These are phyloP conservation scores for Aaosphaeria arxii DNA, from an alignment of 2,329 filamentous ascomycete genomes.

Conservation along the genomic window DNA sequence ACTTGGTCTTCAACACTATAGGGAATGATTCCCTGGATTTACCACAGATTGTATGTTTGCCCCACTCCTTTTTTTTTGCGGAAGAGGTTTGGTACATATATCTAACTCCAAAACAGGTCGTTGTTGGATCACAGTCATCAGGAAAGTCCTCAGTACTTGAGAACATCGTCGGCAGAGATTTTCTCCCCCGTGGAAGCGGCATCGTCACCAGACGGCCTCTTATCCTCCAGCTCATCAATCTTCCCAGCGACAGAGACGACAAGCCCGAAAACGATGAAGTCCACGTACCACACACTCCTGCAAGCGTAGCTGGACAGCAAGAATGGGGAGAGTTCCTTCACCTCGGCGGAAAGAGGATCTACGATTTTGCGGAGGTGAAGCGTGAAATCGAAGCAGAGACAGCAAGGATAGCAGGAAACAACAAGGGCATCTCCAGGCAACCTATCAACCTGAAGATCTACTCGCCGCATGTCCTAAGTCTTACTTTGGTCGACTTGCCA, in stretches of 20 bases:
- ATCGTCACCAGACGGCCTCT: slow-evolving; percentile 93
- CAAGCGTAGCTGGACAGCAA: slow-evolving; percentile 64
- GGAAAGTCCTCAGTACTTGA: slow-evolving; percentile 98
- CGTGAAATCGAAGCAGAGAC: slow-evolving; percentile 98
- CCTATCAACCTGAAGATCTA: slow-evolving; percentile 99
- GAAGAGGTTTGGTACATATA: slow-evolving; percentile 1
- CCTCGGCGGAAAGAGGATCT: slow-evolving; percentile 82
- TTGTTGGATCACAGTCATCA: slow-evolving; percentile 96
- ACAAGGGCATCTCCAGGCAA: slow-evolving; percentile 97
- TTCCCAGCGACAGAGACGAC: slow-evolving; percentile 71
- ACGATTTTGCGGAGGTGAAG: slow-evolving; percentile 89
- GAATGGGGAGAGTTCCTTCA: slow-evolving; percentile 98
- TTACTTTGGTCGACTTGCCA: slow-evolving; percentile 93
- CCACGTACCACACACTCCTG: slow-evolving; percentile 71
- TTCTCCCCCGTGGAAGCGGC: slow-evolving; percentile 91
- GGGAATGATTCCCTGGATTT: slow-evolving; percentile 97
- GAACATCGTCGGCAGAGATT: slow-evolving; percentile 97
- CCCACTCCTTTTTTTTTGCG: slow-evolving; percentile 10
- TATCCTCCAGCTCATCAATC: slow-evolving; percentile 97
- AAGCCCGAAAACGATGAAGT: slow-evolving; percentile 63
- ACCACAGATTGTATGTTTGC: slow-evolving; percentile 94
- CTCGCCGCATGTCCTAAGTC: slow-evolving; percentile 91
- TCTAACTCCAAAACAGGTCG: slow-evolving; percentile 61
- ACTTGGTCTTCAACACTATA: slow-evolving; percentile 99
- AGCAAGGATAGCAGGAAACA: slow-evolving; percentile 87